Base-by-base conservation (phyloP, 1,284 basidiomycete genomes). In the Mycena citricolor region DNA sequence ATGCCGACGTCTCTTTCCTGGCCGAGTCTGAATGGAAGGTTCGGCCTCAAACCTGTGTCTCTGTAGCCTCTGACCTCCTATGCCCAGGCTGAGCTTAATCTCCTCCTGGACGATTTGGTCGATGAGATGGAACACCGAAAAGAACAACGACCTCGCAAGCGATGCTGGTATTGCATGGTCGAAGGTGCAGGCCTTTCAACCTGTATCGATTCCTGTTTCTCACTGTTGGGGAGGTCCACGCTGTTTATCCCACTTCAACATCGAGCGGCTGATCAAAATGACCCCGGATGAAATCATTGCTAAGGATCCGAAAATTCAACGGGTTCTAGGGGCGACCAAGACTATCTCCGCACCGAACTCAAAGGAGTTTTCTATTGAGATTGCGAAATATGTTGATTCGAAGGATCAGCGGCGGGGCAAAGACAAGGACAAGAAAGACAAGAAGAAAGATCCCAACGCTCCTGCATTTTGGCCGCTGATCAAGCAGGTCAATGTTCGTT, bases 401-500 rank as follows among this genome's bases (percentile, higher is more conserved):
- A 83, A 80, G 57, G 77, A 82, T 45, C 71, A 74, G 51, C 76
- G 74, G 55, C 69, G 76, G 13, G 70, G 70, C 36, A 65, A 69
- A 47, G 73, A 75, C 55, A 65, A 70, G 47, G 38, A 44, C 8
- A 70, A 70, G 47, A 68, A 62, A 32, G 62, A 62, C 37, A 61
- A 44, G 46, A 65, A 64, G 42, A 60, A 61, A 13, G 65, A 72
- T 20, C 52, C 61, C 8, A 64, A 71, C 44, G 65, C 60, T 2
- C 68, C 76, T 12, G 77, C 77, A 7, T 66, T 75, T 16, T 83
- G 80, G 81, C 80, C 79, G 13, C 69, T 83, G 33, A 80, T 83
- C 49, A 70, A 74, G 16, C 71, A 76, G 57, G 78, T 81, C 31
- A 74, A 71, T 48, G 74, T 82, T n/a, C 68, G 71, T n/a, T 80